These are phyloP conservation scores for Rhodomyrtus psidioides DNA, from an alignment of 441 rosid genomes.

Conservation along the genomic window DNA sequence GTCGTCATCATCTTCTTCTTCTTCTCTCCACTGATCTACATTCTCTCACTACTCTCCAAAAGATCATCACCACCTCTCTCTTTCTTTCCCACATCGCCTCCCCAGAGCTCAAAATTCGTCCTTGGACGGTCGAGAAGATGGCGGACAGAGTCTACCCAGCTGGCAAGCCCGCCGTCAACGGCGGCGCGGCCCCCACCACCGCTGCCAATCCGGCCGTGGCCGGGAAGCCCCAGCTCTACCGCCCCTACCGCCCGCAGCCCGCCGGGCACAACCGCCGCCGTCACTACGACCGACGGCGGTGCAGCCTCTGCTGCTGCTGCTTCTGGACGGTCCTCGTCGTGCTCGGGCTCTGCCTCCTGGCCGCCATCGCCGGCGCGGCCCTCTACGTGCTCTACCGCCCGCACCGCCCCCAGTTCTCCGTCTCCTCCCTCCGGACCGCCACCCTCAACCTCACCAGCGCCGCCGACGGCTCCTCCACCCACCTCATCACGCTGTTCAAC, in stretches of 20 bases:
- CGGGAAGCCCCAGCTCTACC: conserved; percentile 11
- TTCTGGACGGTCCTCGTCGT: conserved; percentile 9
- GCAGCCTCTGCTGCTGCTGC: conserved; percentile 12
- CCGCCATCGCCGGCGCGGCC: conserved; percentile 32
- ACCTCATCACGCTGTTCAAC: conserved; percentile 45
- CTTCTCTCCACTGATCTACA: background rate
- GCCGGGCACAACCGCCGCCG: conserved; percentile 10
- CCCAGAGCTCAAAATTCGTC: background rate
- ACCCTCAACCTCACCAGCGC: conserved; percentile 46
- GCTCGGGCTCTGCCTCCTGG: background rate
- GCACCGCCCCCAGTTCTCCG: conserved; percentile 17
- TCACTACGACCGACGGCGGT: background rate
- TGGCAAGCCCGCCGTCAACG: conserved; percentile 11
- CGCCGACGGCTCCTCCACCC: conserved; percentile 49
- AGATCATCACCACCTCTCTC: background rate
- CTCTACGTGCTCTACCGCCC: conserved; percentile 58
- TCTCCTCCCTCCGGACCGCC: conserved; percentile 39
- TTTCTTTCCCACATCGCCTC: background rate
- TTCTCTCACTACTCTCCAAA: background rate
- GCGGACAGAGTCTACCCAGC: background rate
- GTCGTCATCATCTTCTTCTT: background rate
- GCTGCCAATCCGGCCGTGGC: background rate
- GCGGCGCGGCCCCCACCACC: background rate
- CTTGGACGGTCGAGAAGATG: background rate
- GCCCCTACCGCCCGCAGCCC: conserved; percentile 13